Conservation (phyloP, 257 asterid genomes). For the Nicotiana knightiana region DNA sequence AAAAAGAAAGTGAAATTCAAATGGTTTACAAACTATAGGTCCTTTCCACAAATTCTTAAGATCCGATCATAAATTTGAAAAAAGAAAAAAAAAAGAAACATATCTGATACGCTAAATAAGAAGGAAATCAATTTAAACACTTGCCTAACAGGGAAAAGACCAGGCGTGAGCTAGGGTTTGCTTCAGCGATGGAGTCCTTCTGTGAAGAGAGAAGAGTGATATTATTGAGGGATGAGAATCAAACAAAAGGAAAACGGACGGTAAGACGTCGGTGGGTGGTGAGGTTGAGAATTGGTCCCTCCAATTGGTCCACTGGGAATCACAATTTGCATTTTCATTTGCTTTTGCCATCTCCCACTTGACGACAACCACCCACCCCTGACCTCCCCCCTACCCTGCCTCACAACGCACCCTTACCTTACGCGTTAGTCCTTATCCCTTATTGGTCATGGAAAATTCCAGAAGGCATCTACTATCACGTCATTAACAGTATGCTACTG, state of each 20-base stretch:
- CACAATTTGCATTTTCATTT: not conserved
- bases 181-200: not conserved
- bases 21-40: not conserved
- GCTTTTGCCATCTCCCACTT: not conserved
- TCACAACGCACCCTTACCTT: not conserved
- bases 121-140: not conserved
- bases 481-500: not conserved
- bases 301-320: not conserved
- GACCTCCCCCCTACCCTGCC: not conserved
- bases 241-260: not conserved
- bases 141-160: not conserved
- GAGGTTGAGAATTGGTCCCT: not conserved
- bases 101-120: not conserved
- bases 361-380: not conserved
- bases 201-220: not conserved
- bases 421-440: not conserved
- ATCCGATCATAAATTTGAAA: not conserved
- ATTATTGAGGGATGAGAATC: not conserved
- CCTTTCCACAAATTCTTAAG: not conserved
- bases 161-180: not conserved
- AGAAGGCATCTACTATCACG: not conserved
- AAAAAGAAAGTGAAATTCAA: not conserved
- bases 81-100: not conserved
- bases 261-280: not conserved
- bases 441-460: conserved; percentile 2